Evolutionary conservation across 805 yeast genomes (phyloP).

Genomic region (Yamadazyma olivae): DNA sequence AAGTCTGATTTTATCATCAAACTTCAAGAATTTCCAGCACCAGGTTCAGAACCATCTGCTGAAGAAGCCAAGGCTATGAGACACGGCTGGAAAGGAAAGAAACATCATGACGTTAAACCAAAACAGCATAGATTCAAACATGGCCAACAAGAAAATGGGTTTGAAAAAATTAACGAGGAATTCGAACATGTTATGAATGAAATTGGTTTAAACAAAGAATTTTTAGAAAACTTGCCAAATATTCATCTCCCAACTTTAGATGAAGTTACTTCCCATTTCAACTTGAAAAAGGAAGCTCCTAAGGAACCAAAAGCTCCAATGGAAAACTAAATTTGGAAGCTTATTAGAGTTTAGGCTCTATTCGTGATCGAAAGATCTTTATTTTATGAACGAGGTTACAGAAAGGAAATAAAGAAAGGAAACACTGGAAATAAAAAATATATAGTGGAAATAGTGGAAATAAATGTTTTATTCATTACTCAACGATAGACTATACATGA

Average conservation of each 20-base stretch:
- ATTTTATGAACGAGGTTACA: no score
- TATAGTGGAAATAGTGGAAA: no score
- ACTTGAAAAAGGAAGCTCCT: conserved; percentile 1
- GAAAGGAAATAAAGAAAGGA: no score
- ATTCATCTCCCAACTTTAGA: conserved; percentile 5
- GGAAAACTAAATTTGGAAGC: background rate
- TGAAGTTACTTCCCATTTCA: conserved; percentile 3
- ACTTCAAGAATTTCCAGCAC: background rate
- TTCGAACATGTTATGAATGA: conserved; percentile 3
- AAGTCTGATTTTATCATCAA: conserved; percentile 4
- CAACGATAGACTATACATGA: no score
- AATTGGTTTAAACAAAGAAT: background rate
- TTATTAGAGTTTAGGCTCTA: no score
- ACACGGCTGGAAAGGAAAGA: background rate
- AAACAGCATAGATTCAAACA: background rate
- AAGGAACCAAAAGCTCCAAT: background rate
- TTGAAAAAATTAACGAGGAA: background rate
- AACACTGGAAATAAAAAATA: no score
- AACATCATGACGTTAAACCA: background rate
- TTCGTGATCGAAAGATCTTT: no score
- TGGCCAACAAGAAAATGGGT: background rate
- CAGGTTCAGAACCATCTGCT: background rate
- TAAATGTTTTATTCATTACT: no score
- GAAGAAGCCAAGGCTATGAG: background rate
- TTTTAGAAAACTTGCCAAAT: background rate